These are phyloP conservation scores for Pseudogymnoascus sp. DNA, from an alignment of 2,329 filamentous ascomycete species.

Conservation along the genomic window DNA sequence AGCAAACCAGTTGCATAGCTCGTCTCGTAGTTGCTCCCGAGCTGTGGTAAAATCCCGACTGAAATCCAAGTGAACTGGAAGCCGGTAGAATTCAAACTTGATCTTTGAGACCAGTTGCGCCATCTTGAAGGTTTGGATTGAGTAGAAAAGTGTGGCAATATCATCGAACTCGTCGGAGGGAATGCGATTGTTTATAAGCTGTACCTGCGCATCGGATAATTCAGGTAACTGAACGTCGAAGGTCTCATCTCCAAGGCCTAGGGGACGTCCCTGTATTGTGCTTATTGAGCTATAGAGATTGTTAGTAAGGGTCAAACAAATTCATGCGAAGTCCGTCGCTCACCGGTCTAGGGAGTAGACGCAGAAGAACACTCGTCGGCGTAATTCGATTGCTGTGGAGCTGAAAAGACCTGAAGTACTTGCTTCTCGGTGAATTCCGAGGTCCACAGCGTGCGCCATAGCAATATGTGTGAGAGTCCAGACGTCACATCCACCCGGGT, in stretches of 20 bases:
- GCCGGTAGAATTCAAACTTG: slow-evolving; percentile 15
- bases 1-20: not conserved
- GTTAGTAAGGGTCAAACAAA: not conserved
- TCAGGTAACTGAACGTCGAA: slow-evolving; percentile 27
- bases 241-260: slow-evolving; percentile 31
- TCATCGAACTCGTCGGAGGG: slow-evolving; percentile 8
- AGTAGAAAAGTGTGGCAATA: slow-evolving; percentile 17
- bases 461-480: slow-evolving; percentile 31
- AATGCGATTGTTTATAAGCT: slow-evolving; percentile 8
- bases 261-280: slow-evolving; percentile 31
- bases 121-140: slow-evolving; percentile 24
- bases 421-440: slow-evolving; percentile 31
- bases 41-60: not conserved
- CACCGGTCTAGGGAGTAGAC: slow-evolving; percentile 31
- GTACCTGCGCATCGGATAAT: slow-evolving; percentile 3
- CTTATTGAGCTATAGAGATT: slow-evolving; percentile 25
- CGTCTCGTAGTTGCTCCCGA: not conserved
- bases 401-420: slow-evolving; percentile 10
- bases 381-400: slow-evolving; percentile 13
- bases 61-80: not conserved
- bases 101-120: slow-evolving; percentile 15
- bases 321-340: not conserved
- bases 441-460: slow-evolving; percentile 31
- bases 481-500: slow-evolving; percentile 28
- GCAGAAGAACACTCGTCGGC: slow-evolving; percentile 25